Percentiles rank a stretch among this genome's conserved stretches.
Evolutionary conservation across 2,329 filamentous ascomycete species (phyloP).

Genomic region (Arachnopeziza araneosa): DNA sequence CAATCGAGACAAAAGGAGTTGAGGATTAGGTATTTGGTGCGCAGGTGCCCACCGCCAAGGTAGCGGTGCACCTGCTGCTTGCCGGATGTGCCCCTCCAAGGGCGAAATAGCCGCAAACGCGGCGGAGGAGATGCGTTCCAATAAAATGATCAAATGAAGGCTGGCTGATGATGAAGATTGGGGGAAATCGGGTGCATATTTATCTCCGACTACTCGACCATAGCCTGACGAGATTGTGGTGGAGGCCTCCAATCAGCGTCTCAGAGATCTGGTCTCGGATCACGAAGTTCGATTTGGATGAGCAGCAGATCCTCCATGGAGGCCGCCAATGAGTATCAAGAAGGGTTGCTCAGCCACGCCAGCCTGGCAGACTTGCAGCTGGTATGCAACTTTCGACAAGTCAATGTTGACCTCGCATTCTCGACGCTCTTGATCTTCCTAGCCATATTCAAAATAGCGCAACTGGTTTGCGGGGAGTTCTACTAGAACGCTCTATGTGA

Average conservation of each 20-base stretch:
- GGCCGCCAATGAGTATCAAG: not conserved
- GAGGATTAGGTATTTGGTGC: conserved; percentile 6
- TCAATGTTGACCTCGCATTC: no score
- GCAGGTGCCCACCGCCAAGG: conserved; percentile 12
- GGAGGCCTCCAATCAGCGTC: not conserved
- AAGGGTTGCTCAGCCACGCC: not conserved
- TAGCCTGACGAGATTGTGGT: not conserved
- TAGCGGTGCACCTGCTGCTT: conserved; percentile 13
- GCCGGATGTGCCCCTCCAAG: conserved; percentile 4
- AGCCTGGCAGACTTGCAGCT: not conserved
- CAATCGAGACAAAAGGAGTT: conserved; percentile 13
- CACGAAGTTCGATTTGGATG: not conserved
- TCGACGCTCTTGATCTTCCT: no score
- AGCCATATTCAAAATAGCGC: no score
- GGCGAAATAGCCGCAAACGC: conserved; percentile 6
- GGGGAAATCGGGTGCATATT: not conserved
- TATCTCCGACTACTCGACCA: not conserved
- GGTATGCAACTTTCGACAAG: not conserved
- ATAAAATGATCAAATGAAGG: not conserved
- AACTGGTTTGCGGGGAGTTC: no score
- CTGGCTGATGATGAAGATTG: not conserved
- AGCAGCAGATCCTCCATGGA: not conserved
- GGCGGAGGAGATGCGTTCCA: conserved; percentile 3
- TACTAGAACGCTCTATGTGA: no score
- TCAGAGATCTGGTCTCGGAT: not conserved